Evolutionary conservation across 169 alveolate species (phyloP), one percentile per base, ranked within the genome.

Genomic region (Amoebophrya sp.): DNA sequence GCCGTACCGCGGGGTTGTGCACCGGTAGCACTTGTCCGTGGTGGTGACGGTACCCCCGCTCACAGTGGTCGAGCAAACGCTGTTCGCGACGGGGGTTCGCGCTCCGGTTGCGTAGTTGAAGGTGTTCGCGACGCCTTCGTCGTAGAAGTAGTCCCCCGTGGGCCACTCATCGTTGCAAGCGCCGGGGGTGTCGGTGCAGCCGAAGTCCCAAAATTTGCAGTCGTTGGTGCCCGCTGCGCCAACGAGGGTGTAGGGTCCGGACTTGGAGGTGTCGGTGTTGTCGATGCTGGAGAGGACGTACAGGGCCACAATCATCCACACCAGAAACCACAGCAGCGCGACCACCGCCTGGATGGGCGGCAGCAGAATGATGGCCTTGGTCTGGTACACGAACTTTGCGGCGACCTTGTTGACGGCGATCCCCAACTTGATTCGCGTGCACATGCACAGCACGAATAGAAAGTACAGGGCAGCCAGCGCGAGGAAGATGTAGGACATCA

Each of bases 381-480:
- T 94, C 35, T 94, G 94, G 41, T 94, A 92, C 38, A 96, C 93
- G 93, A 94, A 96, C 89, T 94, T 94, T 23, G 97, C 94, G 33
- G 97, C 96, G 1, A 96, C 95, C 92, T 97, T 94, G 91, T 96
- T 91, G 39, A 97, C 93, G 23, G 97, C 97, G 39, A 95, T 94
- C 0, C 97, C 98, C 83, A 97, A 95, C 93, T 96, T 95, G 38
- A 97, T 96, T 92, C 96, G 95, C 90, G 94, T 95, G 91, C 93
- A 94, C 92, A 91, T 94, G 41, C 93, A 95, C 3, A 94, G 90
- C 66, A 93, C 91, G 29, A 94, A 92, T 41, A 92, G 77, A 10
- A 93, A 2, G 54, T 41, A 41, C 23, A 41, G 54, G 23, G 54
- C 54, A 2, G 54, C 54, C 2, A 41, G 54, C 54, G 23, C 54